phyloP scores from a whole-genome alignment of 441 rosid genomes.

The Erodium trifolium region DNA sequence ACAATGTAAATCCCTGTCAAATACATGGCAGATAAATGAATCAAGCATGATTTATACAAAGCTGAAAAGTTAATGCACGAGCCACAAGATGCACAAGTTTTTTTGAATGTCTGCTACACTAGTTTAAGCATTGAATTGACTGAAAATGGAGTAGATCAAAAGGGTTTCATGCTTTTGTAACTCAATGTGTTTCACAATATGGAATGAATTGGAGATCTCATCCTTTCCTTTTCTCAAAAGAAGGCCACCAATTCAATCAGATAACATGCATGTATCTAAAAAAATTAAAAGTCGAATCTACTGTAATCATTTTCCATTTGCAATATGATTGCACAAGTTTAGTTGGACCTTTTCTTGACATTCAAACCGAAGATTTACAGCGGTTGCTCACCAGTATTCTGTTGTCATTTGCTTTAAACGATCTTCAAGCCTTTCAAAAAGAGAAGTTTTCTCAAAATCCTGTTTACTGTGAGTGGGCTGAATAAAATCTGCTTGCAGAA shows the following conservation, averaged over 20 bases:
- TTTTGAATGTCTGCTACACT: not conserved
- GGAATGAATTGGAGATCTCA: not conserved
- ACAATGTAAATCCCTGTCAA: slow-evolving; percentile 15
- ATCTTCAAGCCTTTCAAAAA: slow-evolving; percentile 24
- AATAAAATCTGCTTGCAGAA: slow-evolving; percentile 27
- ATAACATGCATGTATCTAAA: slow-evolving; percentile 1
- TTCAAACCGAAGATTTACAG: slow-evolving; percentile 5
- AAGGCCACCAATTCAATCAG: too few relatives aligned
- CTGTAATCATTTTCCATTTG: not conserved
- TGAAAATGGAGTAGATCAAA: not conserved
- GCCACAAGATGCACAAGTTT: slow-evolving; percentile 2
- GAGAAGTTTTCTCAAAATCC: slow-evolving; percentile 28
- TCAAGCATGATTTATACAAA: slow-evolving; percentile 1
- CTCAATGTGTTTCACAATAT: not conserved
- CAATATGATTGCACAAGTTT: not conserved
- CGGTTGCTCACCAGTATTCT: slow-evolving; percentile 21
- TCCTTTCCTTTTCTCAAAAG: too few relatives aligned
- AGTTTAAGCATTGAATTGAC: not conserved
- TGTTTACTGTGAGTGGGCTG: slow-evolving; percentile 31
- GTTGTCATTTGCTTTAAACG: slow-evolving; percentile 23
- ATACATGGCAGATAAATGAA: slow-evolving; percentile 2
- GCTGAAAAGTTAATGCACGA: slow-evolving; percentile 7
- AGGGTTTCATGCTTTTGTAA: not conserved
- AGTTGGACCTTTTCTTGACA: not conserved
- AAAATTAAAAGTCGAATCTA: not conserved